These are phyloP conservation scores for Grifola frondosa DNA, from an alignment of 1,284 basidiomycete species.

Conservation along the genomic window DNA sequence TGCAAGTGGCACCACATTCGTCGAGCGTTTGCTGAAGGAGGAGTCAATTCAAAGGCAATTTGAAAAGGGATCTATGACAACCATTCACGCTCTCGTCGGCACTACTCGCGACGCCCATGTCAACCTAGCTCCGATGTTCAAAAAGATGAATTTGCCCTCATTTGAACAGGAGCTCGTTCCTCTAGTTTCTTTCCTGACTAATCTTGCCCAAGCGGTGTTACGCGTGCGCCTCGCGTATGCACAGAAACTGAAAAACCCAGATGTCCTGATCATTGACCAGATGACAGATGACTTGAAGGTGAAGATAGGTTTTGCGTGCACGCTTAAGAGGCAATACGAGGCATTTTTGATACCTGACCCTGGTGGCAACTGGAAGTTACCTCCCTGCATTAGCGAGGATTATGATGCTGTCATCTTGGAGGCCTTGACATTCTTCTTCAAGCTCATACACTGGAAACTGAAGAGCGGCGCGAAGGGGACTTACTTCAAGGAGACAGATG, in stretches of 20 bases:
- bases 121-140: conserved; percentile 71
- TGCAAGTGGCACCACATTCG: conserved; percentile 74
- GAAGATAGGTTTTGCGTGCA: conserved; percentile 90
- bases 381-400: conserved; percentile 82
- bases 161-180: conserved; percentile 93
- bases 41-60: conserved; percentile 93
- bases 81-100: conserved; percentile 83
- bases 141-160: conserved; percentile 86
- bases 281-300: conserved; percentile 93
- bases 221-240: conserved; percentile 91
- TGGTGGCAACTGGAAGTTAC: conserved; percentile 86
- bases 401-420: conserved; percentile 91
- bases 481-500: conserved; percentile 97
- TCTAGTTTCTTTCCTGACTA: conserved; percentile 93
- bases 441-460: conserved; percentile 92
- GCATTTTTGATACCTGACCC: conserved; percentile 86
- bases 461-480: conserved; percentile 91
- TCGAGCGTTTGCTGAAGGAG: conserved; percentile 94
- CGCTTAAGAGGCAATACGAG: conserved; percentile 93
- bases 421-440: conserved; percentile 90
- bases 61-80: conserved; percentile 89
- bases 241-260: conserved; percentile 85
- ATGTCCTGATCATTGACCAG: conserved; percentile 92
- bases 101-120: conserved; percentile 89
- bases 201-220: conserved; percentile 89